Evolutionary conservation across 225 moss, liverwort and hornwort species (phyloP).

Genomic region (Sphagnum contortum): DNA sequence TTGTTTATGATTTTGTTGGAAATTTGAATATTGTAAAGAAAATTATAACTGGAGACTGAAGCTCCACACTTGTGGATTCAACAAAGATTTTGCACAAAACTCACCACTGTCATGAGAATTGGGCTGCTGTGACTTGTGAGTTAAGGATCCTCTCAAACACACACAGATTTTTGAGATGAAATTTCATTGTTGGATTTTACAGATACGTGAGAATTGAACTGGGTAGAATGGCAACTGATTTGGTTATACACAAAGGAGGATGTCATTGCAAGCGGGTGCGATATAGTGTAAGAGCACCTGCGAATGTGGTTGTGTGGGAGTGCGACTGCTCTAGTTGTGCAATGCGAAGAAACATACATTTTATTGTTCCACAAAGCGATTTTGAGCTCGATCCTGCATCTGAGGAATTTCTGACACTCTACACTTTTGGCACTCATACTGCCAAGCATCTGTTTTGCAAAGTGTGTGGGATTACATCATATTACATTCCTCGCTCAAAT

Average conservation of each 20-base stretch:
- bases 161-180: too few species aligned
- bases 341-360: constrained; percentile 59
- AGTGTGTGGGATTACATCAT: constrained; percentile 66
- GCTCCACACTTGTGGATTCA: too few species aligned
- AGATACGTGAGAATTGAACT: too few species aligned
- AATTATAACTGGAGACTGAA: too few species aligned
- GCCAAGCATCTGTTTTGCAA: constrained; percentile 89
- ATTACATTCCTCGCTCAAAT: constrained; percentile 68
- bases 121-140: too few species aligned
- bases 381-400: constrained; percentile 54
- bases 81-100: too few species aligned
- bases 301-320: constrained; percentile 50
- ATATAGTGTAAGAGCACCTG: constrained; percentile 50
- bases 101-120: too few species aligned
- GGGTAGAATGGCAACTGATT: constrained; percentile 12
- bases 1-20: too few species aligned
- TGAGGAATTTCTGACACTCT: constrained; percentile 50
- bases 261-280: constrained; percentile 77
- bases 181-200: too few species aligned
- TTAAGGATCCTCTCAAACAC: too few species aligned
- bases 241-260: constrained; percentile 44
- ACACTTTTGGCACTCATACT: constrained; percentile 63
- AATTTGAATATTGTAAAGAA: too few species aligned
- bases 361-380: constrained; percentile 44
- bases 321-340: constrained; percentile 68